These are phyloP conservation scores for Pharus latifolius DNA, from an alignment of 176 grass and related monocot species.

Conservation along the genomic window DNA sequence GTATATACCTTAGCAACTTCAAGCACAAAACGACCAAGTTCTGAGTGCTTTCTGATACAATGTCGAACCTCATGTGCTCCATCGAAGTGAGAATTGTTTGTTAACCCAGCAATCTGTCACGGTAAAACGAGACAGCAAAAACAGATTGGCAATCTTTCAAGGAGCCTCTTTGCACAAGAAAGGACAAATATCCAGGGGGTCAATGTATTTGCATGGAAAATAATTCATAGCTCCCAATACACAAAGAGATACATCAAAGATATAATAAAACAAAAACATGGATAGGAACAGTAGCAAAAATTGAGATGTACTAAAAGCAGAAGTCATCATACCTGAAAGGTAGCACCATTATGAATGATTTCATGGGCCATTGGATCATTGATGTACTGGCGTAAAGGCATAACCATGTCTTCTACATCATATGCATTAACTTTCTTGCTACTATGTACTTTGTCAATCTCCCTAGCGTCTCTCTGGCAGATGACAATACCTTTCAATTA, in stretches of 20 bases:
- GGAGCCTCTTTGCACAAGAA: too few relatives aligned
- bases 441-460: slow-evolving; percentile 21
- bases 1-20: slow-evolving; percentile 82
- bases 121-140: not conserved
- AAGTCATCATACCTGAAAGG: slow-evolving; percentile 75
- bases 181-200: not conserved
- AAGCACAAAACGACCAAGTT: slow-evolving; percentile 75
- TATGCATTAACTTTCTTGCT: slow-evolving; percentile 53
- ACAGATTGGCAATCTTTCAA: not conserved
- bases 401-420: slow-evolving; percentile 81
- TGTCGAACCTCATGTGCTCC: slow-evolving; percentile 67
- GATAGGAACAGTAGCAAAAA: not conserved
- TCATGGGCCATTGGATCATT: slow-evolving; percentile 85
- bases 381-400: slow-evolving; percentile 85
- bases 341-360: slow-evolving; percentile 92
- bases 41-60: slow-evolving; percentile 68
- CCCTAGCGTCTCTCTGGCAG: slow-evolving; percentile 65
- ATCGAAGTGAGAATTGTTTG: slow-evolving; percentile 76
- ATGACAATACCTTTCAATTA: slow-evolving; percentile 1
- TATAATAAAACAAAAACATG: not conserved
- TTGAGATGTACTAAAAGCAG: not conserved
- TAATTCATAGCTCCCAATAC: not conserved
- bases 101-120: slow-evolving; percentile 77
- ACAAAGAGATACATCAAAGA: not conserved
- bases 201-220: not conserved